Percentiles rank a stretch among this genome's conserved stretches.
Evolutionary conservation across 192 early-diverging fungal genomes (phyloP).

Genomic region (Coemansia sp.): DNA sequence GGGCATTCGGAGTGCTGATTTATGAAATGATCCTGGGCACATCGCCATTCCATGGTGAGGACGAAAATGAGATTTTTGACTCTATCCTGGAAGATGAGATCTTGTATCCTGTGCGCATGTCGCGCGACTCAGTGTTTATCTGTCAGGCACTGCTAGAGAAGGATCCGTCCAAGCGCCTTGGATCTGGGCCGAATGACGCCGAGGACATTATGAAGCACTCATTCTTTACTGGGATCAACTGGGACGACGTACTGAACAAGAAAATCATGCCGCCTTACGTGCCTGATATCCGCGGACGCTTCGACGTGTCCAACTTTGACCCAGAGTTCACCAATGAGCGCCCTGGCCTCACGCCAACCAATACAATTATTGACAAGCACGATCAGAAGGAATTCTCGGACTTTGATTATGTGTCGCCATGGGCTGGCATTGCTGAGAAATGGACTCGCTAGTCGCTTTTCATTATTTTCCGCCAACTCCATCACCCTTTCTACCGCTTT

Average conservation of each 20-base stretch:
- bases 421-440: conserved; percentile 63
- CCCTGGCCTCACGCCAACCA: conserved; percentile 90
- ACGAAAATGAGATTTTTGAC: conserved; percentile 98
- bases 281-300: conserved; percentile 72
- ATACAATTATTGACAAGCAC: conserved; percentile 70
- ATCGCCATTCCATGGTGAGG: conserved; percentile 91
- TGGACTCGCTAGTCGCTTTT: conserved; percentile 39
- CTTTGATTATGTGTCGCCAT: conserved; percentile 93
- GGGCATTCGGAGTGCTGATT: conserved; percentile 88
- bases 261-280: conserved; percentile 86
- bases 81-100: conserved; percentile 96
- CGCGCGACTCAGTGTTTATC: conserved; percentile 86
- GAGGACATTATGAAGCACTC: conserved; percentile 93
- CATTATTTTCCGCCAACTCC: background rate
- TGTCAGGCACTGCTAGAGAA: conserved; percentile 87
- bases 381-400: conserved; percentile 94
- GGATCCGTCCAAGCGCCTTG: conserved; percentile 84
- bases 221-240: conserved; percentile 93
- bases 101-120: conserved; percentile 92
- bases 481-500: background rate
- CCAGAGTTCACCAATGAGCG: conserved; percentile 95
- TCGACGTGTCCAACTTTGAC: conserved; percentile 98
- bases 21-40: conserved; percentile 92
- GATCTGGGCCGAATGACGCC: conserved; percentile 77
- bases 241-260: conserved; percentile 93